Percentiles rank a stretch among this genome's conserved stretches.
Evolutionary conservation across 768 basidiomycete genomes (phyloP).

Genomic region (Tephrocybe sp.): DNA sequence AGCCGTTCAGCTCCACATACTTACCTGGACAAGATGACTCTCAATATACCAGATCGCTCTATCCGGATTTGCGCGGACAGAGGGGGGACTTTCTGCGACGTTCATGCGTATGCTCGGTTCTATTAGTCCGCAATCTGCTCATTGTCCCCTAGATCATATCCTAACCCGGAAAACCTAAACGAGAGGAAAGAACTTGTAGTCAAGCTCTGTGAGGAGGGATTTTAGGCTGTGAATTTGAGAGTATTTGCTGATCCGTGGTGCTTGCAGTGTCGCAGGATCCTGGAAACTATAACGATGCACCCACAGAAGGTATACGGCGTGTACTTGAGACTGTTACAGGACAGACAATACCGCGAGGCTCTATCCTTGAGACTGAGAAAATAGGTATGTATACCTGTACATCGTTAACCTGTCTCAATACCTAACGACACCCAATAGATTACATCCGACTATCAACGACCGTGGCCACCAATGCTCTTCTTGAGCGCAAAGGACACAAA

Average conservation of each 20-base stretch:
- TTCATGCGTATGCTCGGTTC: constrained; percentile 61
- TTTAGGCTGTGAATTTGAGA: too few relatives aligned
- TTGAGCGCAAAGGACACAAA: constrained; percentile 91
- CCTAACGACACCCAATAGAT: too few relatives aligned
- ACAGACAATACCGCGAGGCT: constrained; percentile 61
- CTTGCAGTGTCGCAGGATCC: constrained; percentile 83
- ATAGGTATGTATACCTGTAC: constrained; percentile 70
- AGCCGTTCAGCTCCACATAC: not conserved
- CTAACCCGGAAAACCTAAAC: constrained; percentile 57
- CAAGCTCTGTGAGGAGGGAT: constrained; percentile 70
- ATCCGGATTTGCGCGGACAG: constrained; percentile 85
- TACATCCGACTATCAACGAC: constrained; percentile 92
- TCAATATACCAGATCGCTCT: constrained; percentile 62
- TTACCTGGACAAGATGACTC: constrained; percentile 6
- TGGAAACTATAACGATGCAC: constrained; percentile 85
- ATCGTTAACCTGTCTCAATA: too few relatives aligned
- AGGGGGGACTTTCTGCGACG: constrained; percentile 92
- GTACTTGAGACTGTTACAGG: constrained; percentile 78
- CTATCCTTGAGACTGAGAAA: constrained; percentile 69
- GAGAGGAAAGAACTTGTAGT: constrained; percentile 81
- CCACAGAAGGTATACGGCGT: constrained; percentile 89
- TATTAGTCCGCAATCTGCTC: not conserved
- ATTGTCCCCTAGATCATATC: constrained; percentile 57
- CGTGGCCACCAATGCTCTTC: constrained; percentile 92
- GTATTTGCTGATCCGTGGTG: not conserved